Conservation (phyloP, 352 stramenopile species). For the Nothophytophthora sp. region DNA sequence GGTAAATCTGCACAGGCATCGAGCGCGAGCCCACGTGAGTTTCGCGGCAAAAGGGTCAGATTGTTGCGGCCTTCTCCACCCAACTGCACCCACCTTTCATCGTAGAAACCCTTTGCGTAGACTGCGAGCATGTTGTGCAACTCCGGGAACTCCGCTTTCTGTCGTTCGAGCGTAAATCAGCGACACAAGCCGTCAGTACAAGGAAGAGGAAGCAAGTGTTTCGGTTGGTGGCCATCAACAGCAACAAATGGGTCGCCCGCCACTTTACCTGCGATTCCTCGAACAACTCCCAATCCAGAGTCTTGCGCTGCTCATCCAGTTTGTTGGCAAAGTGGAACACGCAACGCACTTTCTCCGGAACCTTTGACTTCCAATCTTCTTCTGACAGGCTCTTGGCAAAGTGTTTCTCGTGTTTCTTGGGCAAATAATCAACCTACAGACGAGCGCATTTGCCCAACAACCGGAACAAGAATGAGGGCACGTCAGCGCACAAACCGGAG, state of each 20-base stretch:
- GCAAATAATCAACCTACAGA: constrained; percentile 64
- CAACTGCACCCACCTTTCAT: constrained; percentile 44
- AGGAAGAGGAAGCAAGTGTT: background rate
- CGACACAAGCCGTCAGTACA: background rate
- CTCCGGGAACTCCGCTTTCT: constrained; percentile 64
- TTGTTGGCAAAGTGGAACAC: constrained; percentile 75
- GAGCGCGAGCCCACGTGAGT: background rate
- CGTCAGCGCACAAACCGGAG: too few relatives aligned
- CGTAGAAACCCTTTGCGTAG: constrained; percentile 74
- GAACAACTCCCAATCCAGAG: constrained; percentile 59
- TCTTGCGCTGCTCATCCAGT: constrained; percentile 56
- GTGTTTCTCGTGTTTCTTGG: constrained; percentile 63
- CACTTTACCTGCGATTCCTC: constrained; percentile 52
- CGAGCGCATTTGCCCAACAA: background rate
- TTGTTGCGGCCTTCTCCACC: too few relatives aligned
- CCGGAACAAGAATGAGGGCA: background rate
- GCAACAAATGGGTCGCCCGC: background rate
- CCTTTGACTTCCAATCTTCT: constrained; percentile 70
- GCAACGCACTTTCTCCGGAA: constrained; percentile 75
- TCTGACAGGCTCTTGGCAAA: constrained; percentile 51
- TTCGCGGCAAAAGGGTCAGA: background rate
- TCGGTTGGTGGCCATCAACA: background rate
- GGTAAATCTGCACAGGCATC: constrained; percentile 32
- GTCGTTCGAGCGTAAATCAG: background rate
- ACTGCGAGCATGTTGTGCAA: constrained; percentile 58